Percentiles rank a stretch among this genome's conserved stretches.
These are phyloP conservation scores for Pseudopithomyces chartarum DNA, from an alignment of 2,329 filamentous ascomycete genomes.

Conservation along the genomic window DNA sequence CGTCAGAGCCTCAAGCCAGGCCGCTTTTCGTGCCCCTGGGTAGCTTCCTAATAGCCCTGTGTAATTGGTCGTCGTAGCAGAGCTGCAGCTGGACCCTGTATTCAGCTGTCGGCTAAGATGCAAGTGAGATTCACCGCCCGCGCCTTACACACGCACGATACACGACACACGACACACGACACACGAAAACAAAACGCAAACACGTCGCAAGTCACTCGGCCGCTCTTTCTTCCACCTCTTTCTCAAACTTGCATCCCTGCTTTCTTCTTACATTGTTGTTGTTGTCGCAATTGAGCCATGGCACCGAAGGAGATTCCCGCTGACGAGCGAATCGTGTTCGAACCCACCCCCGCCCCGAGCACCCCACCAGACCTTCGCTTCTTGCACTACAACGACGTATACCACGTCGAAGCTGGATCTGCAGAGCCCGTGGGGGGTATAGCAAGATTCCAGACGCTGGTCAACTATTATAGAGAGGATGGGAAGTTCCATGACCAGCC, in stretches of 20 bases:
- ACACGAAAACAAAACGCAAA: background rate
- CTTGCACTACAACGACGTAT: constrained; percentile 92
- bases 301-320: constrained; percentile 31
- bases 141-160: background rate
- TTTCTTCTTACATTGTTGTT: background rate
- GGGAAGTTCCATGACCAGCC: constrained; percentile 67
- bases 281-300: constrained; percentile 23
- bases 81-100: constrained; percentile 35
- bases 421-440: constrained; percentile 84
- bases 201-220: background rate
- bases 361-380: constrained; percentile 74
- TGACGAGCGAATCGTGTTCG: constrained; percentile 47
- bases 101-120: constrained; percentile 15
- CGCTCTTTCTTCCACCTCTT: background rate
- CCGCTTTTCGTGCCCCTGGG: constrained; percentile 17
- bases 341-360: constrained; percentile 49
- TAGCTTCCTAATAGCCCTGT: constrained; percentile 20
- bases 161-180: no score
- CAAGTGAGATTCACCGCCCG: constrained; percentile 8
- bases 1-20: background rate
- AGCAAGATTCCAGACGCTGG: constrained; percentile 77
- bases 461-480: constrained; percentile 73
- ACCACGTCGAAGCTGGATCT: constrained; percentile 78
- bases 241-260: background rate
- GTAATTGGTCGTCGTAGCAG: constrained; percentile 26